Base-by-base conservation (phyloP, 2,329 filamentous ascomycete species). In the Ophiostoma australiae region DNA sequence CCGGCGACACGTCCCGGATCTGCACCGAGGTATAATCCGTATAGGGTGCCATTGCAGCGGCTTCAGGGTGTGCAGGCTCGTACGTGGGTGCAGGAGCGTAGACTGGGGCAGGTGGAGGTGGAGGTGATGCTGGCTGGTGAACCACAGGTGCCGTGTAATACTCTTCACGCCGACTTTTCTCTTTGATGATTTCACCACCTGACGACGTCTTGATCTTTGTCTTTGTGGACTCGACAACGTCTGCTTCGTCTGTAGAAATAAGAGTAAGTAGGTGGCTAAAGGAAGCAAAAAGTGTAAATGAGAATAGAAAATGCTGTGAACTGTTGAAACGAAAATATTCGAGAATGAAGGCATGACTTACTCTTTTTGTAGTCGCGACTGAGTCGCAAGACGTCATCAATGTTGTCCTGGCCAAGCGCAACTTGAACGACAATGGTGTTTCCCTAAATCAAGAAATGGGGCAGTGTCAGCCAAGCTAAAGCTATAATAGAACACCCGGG, bases 391-490 rank as follows among this genome's bases (percentile, higher is more conserved):
- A 97, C 85, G 76, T 96, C 91, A 75, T 97, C 93, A 74, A 97
- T 97, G 76, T 97, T 93, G 23, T 94, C 89, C 76, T 96, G 94
- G 20, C 92, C 91, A 5, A 98, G 85, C 11, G 94, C 94, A 77
- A 92, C 90, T 75, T 91, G 88, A 44, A 98, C 89, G 69, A 97
- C 87, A 75, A 95, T 88, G 31, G 90, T 91, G 75, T 91, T 90
- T 55, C 91, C 92, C 91, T 95, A 74, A 39, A 67, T 23, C 39
- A 35, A 17, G 61, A 55, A 39, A 5, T 37, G 33, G 61, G 61
- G 63, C 39, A 66, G 41, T 31, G 55, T 65, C 33, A 33, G 33
- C 63, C 63, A 66, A 66, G 20, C 35, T 39, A 39, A 39, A 66
- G 20, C 35, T 39, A 39, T 37, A 65, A 37, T 65, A 35, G 17